phyloP scores from a whole-genome alignment of 176 grass and related monocot genomes.

The Carex pumila region DNA sequence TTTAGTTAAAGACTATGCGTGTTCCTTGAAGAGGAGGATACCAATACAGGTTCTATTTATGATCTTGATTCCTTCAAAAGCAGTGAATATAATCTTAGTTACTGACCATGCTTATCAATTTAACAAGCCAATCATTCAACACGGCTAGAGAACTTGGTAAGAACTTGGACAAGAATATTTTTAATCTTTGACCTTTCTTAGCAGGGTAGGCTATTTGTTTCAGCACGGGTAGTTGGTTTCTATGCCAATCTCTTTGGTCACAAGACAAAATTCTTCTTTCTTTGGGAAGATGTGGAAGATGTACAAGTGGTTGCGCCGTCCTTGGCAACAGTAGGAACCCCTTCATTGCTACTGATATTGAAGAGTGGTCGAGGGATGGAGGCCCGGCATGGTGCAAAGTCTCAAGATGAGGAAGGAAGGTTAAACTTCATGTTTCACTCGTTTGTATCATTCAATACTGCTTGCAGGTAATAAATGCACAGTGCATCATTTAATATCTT shows the following conservation, averaged over 20 bases:
- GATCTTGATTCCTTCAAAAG: background rate
- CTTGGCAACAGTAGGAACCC: slow-evolving; percentile 51
- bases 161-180: background rate
- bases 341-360: slow-evolving; percentile 45
- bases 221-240: slow-evolving; percentile 74
- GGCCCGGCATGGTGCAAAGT: slow-evolving; percentile 53
- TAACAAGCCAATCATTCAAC: background rate
- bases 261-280: slow-evolving; percentile 92
- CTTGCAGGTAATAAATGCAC: slow-evolving; percentile 36
- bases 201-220: slow-evolving; percentile 78
- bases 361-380: slow-evolving; percentile 66
- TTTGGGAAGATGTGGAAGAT: slow-evolving; percentile 81
- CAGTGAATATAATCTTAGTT: background rate
- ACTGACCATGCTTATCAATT: background rate
- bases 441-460: slow-evolving; percentile 66
- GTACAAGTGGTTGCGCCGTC: slow-evolving; percentile 62
- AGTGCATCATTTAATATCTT: background rate
- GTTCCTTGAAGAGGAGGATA: slow-evolving; percentile 67
- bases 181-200: background rate
- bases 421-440: slow-evolving; percentile 89
- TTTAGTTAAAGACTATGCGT: slow-evolving; percentile 81
- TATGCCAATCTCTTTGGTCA: slow-evolving; percentile 79
- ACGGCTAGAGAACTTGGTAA: background rate
- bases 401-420: slow-evolving; percentile 72
- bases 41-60: slow-evolving; percentile 49